phyloP scores from a whole-genome alignment of 345 rosid species.

The Hirschfeldia incana region DNA sequence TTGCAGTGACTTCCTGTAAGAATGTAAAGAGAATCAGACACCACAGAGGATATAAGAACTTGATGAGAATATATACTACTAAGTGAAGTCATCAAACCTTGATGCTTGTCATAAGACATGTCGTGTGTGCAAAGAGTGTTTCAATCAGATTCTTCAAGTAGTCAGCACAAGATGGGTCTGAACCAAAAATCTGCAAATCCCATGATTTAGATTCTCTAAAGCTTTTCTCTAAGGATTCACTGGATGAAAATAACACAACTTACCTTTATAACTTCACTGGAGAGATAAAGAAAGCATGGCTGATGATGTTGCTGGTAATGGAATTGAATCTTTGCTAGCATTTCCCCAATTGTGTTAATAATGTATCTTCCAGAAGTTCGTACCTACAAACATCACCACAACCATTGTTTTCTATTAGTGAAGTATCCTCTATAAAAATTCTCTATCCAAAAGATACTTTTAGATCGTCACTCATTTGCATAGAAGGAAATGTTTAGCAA shows the following conservation, averaged over 20 bases:
- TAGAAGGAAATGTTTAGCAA: slow-evolving; percentile 10
- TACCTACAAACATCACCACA: slow-evolving; percentile 53
- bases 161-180: slow-evolving; percentile 85
- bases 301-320: slow-evolving; percentile 92
- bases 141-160: slow-evolving; percentile 88
- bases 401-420: neutral
- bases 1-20: slow-evolving; percentile 85
- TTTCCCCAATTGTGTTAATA: slow-evolving; percentile 89
- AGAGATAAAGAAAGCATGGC: slow-evolving; percentile 97
- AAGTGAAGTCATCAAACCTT: slow-evolving; percentile 50
- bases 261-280: slow-evolving; percentile 99
- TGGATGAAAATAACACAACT: slow-evolving; percentile 7
- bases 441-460: neutral
- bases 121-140: slow-evolving; percentile 79
- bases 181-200: slow-evolving; percentile 83
- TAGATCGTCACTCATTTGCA: slow-evolving; percentile 13
- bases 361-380: slow-evolving; percentile 95
- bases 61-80: neutral
- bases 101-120: slow-evolving; percentile 78
- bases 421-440: neutral
- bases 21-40: slow-evolving; percentile 23
- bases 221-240: slow-evolving; percentile 17
- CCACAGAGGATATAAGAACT: slow-evolving; percentile 5
- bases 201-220: slow-evolving; percentile 23
- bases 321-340: slow-evolving; percentile 90